Evolutionary conservation across 495 filamentous ascomycete species (phyloP).

Genomic region (Aeminium ludgeri): DNA sequence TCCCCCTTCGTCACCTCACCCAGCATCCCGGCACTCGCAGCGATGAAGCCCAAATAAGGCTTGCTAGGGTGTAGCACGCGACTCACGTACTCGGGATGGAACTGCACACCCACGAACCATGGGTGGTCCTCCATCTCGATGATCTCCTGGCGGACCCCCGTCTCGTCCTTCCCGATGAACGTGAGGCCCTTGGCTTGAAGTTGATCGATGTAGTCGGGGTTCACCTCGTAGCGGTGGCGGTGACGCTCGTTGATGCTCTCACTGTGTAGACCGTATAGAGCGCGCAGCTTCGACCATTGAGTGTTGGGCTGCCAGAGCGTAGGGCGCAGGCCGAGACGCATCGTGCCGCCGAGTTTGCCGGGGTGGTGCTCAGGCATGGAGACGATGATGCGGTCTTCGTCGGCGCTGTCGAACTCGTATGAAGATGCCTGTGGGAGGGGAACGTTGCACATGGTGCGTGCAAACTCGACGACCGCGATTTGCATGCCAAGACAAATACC

Average conservation of each 20-base stretch:
- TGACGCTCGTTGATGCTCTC: constrained; percentile 41
- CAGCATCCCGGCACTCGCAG: constrained; percentile 35
- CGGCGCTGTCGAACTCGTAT: constrained; percentile 44
- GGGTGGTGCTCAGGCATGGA: constrained; percentile 84
- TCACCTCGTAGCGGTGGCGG: constrained; percentile 62
- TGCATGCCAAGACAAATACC: constrained; percentile 95
- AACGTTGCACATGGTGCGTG: constrained; percentile 52
- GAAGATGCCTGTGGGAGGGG: constrained; percentile 36
- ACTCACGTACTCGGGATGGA: constrained; percentile 68
- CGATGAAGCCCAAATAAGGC: constrained; percentile 75
- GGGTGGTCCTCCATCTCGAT: constrained; percentile 79
- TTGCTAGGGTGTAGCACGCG: constrained; percentile 58
- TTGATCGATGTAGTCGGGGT: constrained; percentile 44
- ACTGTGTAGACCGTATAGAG: constrained; percentile 46
- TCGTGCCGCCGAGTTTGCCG: constrained; percentile 66
- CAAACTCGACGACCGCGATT: constrained; percentile 78
- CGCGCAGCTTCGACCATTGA: constrained; percentile 65
- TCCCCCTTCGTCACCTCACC: constrained; percentile 5
- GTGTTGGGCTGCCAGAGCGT: constrained; percentile 58
- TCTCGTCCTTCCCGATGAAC: constrained; percentile 67
- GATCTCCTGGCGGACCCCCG: constrained; percentile 76
- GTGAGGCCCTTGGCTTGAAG: constrained; percentile 42
- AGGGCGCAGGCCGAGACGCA: constrained; percentile 68
- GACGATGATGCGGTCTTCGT: constrained; percentile 50
- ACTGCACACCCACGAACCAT: constrained; percentile 82